A percentile compares a stretch with the other conserved stretches of the same genome.
Conservation (phyloP, 345 rosid species). For the Gossypium stocksii region DNA sequence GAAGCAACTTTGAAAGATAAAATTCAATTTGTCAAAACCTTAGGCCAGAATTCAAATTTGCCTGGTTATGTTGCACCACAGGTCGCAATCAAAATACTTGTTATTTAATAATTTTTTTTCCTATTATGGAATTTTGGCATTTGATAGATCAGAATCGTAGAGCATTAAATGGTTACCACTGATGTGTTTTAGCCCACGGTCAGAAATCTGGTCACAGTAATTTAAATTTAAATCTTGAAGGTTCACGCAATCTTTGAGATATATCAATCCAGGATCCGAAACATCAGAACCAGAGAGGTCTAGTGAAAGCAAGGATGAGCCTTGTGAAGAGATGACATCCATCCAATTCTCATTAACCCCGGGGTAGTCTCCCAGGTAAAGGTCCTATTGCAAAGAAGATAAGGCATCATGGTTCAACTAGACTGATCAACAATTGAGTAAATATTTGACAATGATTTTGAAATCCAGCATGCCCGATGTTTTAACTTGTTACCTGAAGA, state of each 20-base stretch:
- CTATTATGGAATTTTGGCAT: neutral
- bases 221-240: conserved; percentile 58
- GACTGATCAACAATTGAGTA: conserved; percentile 5
- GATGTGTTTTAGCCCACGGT: conserved; percentile 48
- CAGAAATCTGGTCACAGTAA: conserved; percentile 61
- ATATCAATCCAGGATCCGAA: conserved; percentile 54
- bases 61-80: neutral
- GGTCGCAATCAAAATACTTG: neutral
- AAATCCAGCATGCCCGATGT: conserved; percentile 1
- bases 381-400: conserved; percentile 47
- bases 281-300: conserved; percentile 79
- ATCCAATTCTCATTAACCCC: conserved; percentile 87
- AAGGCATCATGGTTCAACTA: neutral
- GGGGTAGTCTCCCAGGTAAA: conserved; percentile 67
- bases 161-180: conserved; percentile 40
- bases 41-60: neutral
- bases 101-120: neutral
- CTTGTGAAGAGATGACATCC: conserved; percentile 77
- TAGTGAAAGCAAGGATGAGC: conserved; percentile 72
- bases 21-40: neutral
- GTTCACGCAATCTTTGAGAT: conserved; percentile 52
- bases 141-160: neutral
- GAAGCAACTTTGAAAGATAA: neutral
- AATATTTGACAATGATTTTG: neutral
- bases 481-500: conserved; percentile 53